Conservation (phyloP, 768 basidiomycete genomes). For the Hirschioporus abietinus region DNA sequence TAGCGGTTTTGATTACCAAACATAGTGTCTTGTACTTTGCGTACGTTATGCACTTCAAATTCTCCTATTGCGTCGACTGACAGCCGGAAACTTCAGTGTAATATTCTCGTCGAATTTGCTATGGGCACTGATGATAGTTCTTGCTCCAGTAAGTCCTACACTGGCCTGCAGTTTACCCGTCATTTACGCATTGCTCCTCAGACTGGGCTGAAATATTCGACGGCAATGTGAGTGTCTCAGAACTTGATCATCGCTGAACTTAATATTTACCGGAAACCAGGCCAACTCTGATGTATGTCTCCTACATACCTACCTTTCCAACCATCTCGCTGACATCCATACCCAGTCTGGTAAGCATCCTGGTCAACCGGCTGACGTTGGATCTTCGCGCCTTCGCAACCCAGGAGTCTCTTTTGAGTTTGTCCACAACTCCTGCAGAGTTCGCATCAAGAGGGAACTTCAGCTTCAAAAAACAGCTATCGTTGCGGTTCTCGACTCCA, state of each 20-base stretch:
- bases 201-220: conserved; percentile 1
- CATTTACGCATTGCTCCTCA: not conserved
- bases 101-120: conserved; percentile 1
- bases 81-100: not conserved
- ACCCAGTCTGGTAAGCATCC: not conserved
- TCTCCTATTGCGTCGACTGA: not conserved
- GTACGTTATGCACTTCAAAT: not conserved
- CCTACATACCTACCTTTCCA: not conserved
- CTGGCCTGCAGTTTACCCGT: not conserved
- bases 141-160: not conserved
- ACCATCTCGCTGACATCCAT: not conserved
- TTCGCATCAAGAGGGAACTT: not conserved
- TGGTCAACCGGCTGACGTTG: conserved; percentile 3
- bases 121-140: conserved; percentile 1
- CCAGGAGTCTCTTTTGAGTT: not conserved
- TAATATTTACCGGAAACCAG: not conserved
- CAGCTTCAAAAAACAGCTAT: not conserved
- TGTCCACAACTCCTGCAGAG: not conserved
- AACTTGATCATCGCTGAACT: not conserved
- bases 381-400: not conserved
- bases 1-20: not conserved
- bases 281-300: not conserved
- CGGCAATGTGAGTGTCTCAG: not conserved
- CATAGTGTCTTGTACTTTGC: conserved; percentile 5
- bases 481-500: not conserved